These are phyloP conservation scores for Oehlia diaphana DNA, from an alignment of 192 early-diverging fungal species.

Conservation along the genomic window DNA sequence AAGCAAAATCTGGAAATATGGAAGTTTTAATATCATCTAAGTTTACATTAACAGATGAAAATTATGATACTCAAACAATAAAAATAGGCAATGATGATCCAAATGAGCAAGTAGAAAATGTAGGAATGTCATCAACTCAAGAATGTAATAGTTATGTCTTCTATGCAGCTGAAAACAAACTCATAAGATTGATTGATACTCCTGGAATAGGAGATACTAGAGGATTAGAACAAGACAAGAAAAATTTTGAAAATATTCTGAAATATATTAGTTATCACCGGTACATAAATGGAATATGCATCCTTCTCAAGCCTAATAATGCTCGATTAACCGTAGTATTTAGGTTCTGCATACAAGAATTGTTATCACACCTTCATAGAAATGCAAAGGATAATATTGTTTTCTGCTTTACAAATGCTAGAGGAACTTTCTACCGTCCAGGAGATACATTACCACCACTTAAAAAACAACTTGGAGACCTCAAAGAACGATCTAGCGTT, in stretches of 20 bases:
- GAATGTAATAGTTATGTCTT: slow-evolving; percentile 31
- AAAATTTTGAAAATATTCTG: no score
- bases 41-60: slow-evolving; percentile 22
- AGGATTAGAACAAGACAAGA: slow-evolving; percentile 28
- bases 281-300: no score
- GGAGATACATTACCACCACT: slow-evolving; percentile 14
- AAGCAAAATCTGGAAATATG: slow-evolving; percentile 21
- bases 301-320: slow-evolving; percentile 27
- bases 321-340: slow-evolving; percentile 27
- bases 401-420: slow-evolving; percentile 33
- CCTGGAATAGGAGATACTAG: slow-evolving; percentile 34
- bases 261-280: no score
- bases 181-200: slow-evolving; percentile 36
- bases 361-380: slow-evolving; percentile 33
- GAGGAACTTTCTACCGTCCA: slow-evolving; percentile 21
- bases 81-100: slow-evolving; percentile 4
- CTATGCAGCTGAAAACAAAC: slow-evolving; percentile 12
- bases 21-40: slow-evolving; percentile 28
- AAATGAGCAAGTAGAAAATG: no score
- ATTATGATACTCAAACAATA: slow-evolving; percentile 17
- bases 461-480: slow-evolving; percentile 21
- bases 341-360: slow-evolving; percentile 34
- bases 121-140: no score
- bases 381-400: slow-evolving; percentile 35
- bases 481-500: slow-evolving; percentile 3